phyloP scores from a whole-genome alignment of 306 rosid genomes.

The Quercus variabilis region DNA sequence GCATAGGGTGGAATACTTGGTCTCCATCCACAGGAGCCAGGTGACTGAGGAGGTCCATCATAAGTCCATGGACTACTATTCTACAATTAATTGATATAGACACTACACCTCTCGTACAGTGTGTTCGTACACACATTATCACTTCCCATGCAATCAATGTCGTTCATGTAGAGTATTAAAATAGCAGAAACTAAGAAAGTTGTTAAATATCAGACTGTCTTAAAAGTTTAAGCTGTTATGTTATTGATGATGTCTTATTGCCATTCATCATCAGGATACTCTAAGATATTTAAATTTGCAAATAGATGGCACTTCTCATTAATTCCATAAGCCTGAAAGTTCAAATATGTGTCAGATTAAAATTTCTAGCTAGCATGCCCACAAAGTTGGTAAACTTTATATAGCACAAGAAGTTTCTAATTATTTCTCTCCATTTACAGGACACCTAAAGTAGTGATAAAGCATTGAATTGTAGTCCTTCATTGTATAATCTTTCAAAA shows the following conservation, averaged over 20 bases:
- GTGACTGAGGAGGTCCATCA: not conserved
- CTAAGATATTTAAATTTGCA: no score
- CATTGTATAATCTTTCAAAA: not conserved
- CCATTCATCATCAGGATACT: not conserved
- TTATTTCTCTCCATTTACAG: not conserved
- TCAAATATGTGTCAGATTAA: no score
- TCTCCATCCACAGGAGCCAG: no score
- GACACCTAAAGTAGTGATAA: not conserved
- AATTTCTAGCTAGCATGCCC: no score
- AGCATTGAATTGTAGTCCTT: not conserved
- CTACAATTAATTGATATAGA: not conserved
- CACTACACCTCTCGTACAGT: not conserved
- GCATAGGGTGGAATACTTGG: no score
- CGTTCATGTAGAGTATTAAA: not conserved
- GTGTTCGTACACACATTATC: not conserved
- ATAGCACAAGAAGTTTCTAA: not conserved
- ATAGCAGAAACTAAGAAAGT: not conserved
- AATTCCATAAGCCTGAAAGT: no score
- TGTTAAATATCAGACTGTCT: no score
- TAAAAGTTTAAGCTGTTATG: no score
- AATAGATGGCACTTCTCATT: no score
- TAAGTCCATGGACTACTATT: not conserved
- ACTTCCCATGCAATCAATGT: not conserved
- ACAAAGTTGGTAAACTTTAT: not conserved
- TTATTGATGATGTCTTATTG: no score